Evolutionary conservation across 352 stramenopile species (phyloP).

Genomic region (Thalassiosira mediterranea): DNA sequence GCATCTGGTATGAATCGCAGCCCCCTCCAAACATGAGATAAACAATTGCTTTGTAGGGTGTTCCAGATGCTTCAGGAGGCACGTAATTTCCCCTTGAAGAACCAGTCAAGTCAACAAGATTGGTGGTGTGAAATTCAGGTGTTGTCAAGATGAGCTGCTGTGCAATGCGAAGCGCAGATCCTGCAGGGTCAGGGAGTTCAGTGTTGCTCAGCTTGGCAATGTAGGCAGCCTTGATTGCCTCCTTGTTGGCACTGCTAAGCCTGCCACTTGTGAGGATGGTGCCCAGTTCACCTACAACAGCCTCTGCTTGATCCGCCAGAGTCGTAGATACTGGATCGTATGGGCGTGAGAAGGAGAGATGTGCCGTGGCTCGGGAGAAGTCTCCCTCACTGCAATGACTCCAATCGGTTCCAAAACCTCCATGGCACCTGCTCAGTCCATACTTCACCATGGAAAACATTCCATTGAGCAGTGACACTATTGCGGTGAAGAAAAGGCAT

Average conservation of each 20-base stretch:
- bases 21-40: slow-evolving; percentile 65
- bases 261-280: slow-evolving; percentile 73
- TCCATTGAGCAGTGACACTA: slow-evolving; percentile 61
- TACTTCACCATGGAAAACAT: slow-evolving; percentile 76
- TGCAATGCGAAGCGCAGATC: slow-evolving; percentile 42
- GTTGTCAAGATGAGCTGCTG: slow-evolving; percentile 68
- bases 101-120: slow-evolving; percentile 41
- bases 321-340: slow-evolving; percentile 26
- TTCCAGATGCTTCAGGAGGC: slow-evolving; percentile 24
- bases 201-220: slow-evolving; percentile 41
- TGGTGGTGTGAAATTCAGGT: slow-evolving; percentile 83
- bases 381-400: slow-evolving; percentile 50
- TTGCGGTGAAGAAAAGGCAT: too few relatives aligned
- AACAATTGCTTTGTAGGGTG: slow-evolving; percentile 64
- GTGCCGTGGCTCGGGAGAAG: slow-evolving; percentile 33
- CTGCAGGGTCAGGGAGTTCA: slow-evolving; percentile 9
- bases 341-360: slow-evolving; percentile 46
- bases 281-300: slow-evolving; percentile 76
- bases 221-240: slow-evolving; percentile 60
- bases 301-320: slow-evolving; percentile 24
- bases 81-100: slow-evolving; percentile 9
- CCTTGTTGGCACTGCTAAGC: slow-evolving; percentile 54
- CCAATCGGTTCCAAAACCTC: slow-evolving; percentile 53
- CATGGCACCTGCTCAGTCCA: slow-evolving; percentile 58
- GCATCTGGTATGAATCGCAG: slow-evolving; percentile 69